phyloP scores from a whole-genome alignment of 2,329 filamentous ascomycete genomes.

The Ilyonectria destructans region DNA sequence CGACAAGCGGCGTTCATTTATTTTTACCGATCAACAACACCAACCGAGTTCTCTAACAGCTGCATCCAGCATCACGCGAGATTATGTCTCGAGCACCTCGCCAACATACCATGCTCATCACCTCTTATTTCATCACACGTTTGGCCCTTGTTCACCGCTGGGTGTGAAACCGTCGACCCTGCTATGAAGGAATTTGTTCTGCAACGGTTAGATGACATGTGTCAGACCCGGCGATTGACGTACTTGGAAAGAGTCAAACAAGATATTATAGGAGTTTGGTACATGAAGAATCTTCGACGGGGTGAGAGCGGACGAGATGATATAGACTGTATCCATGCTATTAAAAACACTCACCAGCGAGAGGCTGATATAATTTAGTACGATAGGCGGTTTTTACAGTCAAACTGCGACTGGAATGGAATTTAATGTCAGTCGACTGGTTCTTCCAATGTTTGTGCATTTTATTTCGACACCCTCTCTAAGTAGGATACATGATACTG shows the following conservation, averaged over 20 bases:
- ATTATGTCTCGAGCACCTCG: background rate
- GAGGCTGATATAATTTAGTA: background rate
- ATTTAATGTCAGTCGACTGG: too few relatives aligned
- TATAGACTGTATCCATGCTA: background rate
- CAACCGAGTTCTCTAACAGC: background rate
- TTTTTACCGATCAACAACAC: background rate
- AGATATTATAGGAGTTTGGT: constrained; percentile 2
- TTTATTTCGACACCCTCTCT: background rate
- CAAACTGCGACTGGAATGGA: background rate
- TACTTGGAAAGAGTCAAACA: background rate
- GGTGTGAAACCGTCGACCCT: background rate
- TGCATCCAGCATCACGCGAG: background rate
- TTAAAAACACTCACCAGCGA: background rate
- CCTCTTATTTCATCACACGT: background rate
- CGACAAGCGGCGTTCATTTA: background rate
- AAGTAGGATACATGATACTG: background rate
- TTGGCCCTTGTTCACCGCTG: background rate
- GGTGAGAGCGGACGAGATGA: background rate
- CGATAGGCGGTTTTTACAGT: background rate
- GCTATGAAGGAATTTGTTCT: background rate
- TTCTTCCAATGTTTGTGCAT: background rate
- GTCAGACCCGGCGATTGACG: background rate
- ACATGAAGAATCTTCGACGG: background rate
- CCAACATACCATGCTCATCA: background rate
- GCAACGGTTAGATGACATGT: background rate